Percentiles rank a stretch among this genome's conserved stretches.
Conservation (phyloP, 768 basidiomycete species). For the Hydnum rufescens region DNA sequence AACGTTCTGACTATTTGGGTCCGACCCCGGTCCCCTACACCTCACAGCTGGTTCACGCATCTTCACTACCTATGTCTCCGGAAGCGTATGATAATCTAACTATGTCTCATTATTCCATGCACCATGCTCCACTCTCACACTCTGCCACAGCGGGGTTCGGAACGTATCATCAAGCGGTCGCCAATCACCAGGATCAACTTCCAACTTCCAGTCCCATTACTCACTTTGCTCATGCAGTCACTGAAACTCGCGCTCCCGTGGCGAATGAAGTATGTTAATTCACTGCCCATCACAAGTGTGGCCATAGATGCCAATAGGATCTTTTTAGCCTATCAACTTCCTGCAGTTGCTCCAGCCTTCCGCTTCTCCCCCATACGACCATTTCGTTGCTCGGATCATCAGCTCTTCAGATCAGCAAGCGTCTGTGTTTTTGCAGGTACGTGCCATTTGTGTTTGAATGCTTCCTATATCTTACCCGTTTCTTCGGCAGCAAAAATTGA, state of each 20-base stretch:
- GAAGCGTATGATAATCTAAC: too few relatives aligned
- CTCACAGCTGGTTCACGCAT: too few relatives aligned
- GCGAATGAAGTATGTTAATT: background rate
- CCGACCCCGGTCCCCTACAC: too few relatives aligned
- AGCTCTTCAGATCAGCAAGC: slow-evolving; percentile 82
- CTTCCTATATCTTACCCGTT: background rate
- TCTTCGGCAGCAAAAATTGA: slow-evolving; percentile 57
- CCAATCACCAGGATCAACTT: background rate
- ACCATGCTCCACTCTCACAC: too few relatives aligned
- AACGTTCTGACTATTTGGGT: too few relatives aligned
- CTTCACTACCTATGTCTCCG: too few relatives aligned
- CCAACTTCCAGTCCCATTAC: background rate
- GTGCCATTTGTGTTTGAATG: background rate
- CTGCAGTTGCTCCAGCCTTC: slow-evolving; percentile 69
- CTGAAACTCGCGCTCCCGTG: background rate
- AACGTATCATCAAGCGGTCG: too few relatives aligned
- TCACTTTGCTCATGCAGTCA: too few relatives aligned
- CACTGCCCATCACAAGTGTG: background rate
- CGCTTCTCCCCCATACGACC: slow-evolving; percentile 61
- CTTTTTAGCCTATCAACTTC: slow-evolving; percentile 64
- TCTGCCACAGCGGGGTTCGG: background rate
- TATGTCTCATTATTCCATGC: too few relatives aligned
- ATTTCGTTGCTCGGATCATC: slow-evolving; percentile 71
- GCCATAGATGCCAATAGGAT: background rate
- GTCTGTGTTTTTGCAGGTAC: slow-evolving; percentile 45